These are phyloP conservation scores for Populus euphratica DNA, from an alignment of 345 rosid species.

Conservation along the genomic window DNA sequence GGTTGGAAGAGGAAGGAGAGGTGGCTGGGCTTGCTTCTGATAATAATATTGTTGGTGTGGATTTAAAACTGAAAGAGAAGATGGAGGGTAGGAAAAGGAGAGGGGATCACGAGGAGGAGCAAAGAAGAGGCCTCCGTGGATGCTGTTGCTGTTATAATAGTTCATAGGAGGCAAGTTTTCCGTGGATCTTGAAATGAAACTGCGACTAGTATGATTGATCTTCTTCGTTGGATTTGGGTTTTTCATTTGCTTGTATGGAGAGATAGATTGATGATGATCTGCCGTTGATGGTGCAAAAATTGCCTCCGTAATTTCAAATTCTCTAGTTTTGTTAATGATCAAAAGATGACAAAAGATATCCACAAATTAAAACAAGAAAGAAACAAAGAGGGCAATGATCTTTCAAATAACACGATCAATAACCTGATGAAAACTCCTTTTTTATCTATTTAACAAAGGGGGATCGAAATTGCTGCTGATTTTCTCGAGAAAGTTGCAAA, in stretches of 20 bases:
- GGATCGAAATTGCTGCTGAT: neutral
- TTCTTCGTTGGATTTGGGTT: slow-evolving; percentile 40
- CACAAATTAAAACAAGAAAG: neutral
- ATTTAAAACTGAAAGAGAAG: slow-evolving; percentile 6
- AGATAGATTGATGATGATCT: slow-evolving; percentile 24
- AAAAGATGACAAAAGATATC: neutral
- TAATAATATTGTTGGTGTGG: slow-evolving; percentile 1
- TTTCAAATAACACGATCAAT: slow-evolving; percentile 38
- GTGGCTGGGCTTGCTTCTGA: slow-evolving; percentile 36
- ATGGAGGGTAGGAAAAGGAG: slow-evolving; percentile 26
- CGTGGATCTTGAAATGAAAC: slow-evolving; percentile 27
- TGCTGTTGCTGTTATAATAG: slow-evolving; percentile 3
- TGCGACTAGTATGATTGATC: slow-evolving; percentile 15
- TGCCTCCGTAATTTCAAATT: slow-evolving; percentile 36
- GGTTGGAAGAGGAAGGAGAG: slow-evolving; percentile 64
- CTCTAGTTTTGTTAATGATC: neutral
- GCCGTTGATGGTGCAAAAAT: slow-evolving; percentile 33
- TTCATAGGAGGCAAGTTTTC: slow-evolving; percentile 39
- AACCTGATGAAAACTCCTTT: slow-evolving; percentile 16
- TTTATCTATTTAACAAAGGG: too few relatives aligned
- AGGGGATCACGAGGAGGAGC: slow-evolving; percentile 38
- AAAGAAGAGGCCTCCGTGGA: slow-evolving; percentile 32
- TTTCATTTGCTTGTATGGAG: slow-evolving; percentile 36
- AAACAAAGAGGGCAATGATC: slow-evolving; percentile 32
- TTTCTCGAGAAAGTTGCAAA: neutral